A percentile compares a stretch with the other conserved stretches of the same genome.
phyloP scores from a whole-genome alignment of 2,329 filamentous ascomycete species.

The Aspergillus sp. region DNA sequence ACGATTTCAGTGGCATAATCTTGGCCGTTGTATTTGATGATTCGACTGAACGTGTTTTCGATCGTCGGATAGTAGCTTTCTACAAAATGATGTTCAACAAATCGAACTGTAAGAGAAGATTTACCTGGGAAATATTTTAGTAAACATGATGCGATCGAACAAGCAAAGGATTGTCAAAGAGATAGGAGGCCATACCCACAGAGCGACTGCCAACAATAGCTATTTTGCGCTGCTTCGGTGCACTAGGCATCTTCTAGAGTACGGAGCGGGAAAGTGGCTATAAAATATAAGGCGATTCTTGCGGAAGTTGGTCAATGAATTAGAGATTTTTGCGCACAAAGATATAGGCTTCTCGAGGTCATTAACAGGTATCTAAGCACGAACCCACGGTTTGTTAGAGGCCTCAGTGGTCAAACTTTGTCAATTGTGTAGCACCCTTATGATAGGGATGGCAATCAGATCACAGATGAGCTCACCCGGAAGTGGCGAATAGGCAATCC shows the following conservation, averaged over 20 bases:
- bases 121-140: conserved; percentile 66
- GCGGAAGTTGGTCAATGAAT: background rate
- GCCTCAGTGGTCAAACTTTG: background rate
- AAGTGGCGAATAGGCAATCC: conserved; percentile 20
- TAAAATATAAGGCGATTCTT: background rate
- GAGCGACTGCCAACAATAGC: conserved; percentile 94
- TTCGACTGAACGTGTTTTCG: conserved; percentile 97
- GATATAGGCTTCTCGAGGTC: background rate
- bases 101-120: conserved; percentile 94
- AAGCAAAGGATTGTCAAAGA: background rate
- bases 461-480: conserved; percentile 14
- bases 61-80: conserved; percentile 99
- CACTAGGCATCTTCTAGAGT: conserved; percentile 59
- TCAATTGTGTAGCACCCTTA: background rate
- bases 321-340: background rate
- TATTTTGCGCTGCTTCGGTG: conserved; percentile 88
- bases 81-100: conserved; percentile 96
- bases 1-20: conserved; percentile 97
- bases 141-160: background rate
- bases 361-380: background rate
- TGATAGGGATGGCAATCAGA: conserved; percentile 6
- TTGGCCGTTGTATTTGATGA: conserved; percentile 88
- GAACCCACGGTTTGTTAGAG: background rate
- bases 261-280: conserved; percentile 1
- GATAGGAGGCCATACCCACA: conserved; percentile 63